These are phyloP conservation scores for Cercophora scortea DNA, from an alignment of 495 filamentous ascomycete species.

Conservation along the genomic window DNA sequence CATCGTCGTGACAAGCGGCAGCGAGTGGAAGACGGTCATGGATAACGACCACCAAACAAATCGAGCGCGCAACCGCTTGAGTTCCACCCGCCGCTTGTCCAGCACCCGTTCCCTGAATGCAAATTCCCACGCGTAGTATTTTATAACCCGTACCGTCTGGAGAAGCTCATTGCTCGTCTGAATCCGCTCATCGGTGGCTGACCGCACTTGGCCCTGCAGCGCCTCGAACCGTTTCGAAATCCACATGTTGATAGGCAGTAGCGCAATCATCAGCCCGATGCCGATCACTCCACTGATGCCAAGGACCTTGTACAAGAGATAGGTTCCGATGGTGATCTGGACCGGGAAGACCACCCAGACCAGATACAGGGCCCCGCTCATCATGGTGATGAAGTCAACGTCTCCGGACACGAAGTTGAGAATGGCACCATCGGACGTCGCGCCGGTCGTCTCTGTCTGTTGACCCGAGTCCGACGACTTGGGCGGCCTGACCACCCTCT, in stretches of 20 bases:
- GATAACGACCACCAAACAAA: slow-evolving; percentile 2
- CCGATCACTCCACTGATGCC: slow-evolving; percentile 6
- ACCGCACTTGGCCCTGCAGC: slow-evolving; percentile 5
- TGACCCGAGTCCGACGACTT: background rate
- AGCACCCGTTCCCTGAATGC: background rate
- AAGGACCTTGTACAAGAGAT: slow-evolving; percentile 2
- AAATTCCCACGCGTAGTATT: slow-evolving; percentile 1
- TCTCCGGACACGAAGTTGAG: background rate
- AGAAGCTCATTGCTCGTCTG: slow-evolving; percentile 1
- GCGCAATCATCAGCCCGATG: slow-evolving; percentile 2
- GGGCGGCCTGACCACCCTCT: background rate
- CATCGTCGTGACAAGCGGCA: slow-evolving; percentile 2
- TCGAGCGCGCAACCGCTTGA: background rate
- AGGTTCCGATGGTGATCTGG: slow-evolving; percentile 3
- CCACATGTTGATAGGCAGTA: slow-evolving; percentile 5
- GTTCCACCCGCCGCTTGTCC: background rate
- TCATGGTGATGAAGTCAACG: background rate
- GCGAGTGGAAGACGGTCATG: slow-evolving; percentile 1
- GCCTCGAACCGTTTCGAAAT: slow-evolving; percentile 5
- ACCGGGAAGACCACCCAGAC: slow-evolving; percentile 1
- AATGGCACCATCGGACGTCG: background rate
- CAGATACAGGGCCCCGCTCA: background rate
- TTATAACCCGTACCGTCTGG: background rate
- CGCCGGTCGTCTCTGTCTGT: background rate
- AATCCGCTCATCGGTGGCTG: slow-evolving; percentile 3